Evolutionary conservation across 192 early-diverging fungal genomes (phyloP), one percentile per base, ranked within the genome.

Genomic region (Haplosporangium gracile): DNA sequence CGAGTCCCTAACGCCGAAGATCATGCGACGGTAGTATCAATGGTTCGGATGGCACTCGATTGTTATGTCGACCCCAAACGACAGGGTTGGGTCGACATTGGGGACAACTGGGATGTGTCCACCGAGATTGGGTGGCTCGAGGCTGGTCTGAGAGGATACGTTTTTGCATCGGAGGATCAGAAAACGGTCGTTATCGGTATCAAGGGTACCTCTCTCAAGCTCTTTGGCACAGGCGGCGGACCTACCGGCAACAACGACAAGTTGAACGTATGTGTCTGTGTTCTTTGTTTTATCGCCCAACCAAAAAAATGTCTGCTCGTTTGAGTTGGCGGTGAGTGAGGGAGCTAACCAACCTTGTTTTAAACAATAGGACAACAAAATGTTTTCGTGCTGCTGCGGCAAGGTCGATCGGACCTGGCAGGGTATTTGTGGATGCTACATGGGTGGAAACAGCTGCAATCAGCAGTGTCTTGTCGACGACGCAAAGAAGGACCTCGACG

Each of bases 361-460:
- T 32, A 13, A 29, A 39, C 20, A 55, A 53, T 88, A 92, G 91
- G 97, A 98, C 87, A 99, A 98, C 88, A 92, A 96, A 73, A 91
- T 98, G 87, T 99, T 99, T 82, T 97, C 96, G 11, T 99, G 98
- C 90, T 99, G 98, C 91, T 99, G 98, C 82, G 98, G 95, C 9
- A 93, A 94, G 60, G 95, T 95, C 24, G 94, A 94, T 78, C 92
- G 94, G 75, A 90, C 91, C 1, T 99, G 97, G 97, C 90, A 82
- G 26, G 91, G 95, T 0, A 95, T 99, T 18, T 99, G 98, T 83
- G 93, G 94, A 71, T 99, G 98, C 88, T 92, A 94, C 78, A 85
- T 89, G 72, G 89, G 90, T 3, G 89, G 91, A 0, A 85, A 89
- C 72, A 79, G 84, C 60, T 95, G 95, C 78, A 91, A 93, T 60